phyloP scores from a whole-genome alignment of 192 early-diverging fungal genomes.

The Coemansia aciculifera region DNA sequence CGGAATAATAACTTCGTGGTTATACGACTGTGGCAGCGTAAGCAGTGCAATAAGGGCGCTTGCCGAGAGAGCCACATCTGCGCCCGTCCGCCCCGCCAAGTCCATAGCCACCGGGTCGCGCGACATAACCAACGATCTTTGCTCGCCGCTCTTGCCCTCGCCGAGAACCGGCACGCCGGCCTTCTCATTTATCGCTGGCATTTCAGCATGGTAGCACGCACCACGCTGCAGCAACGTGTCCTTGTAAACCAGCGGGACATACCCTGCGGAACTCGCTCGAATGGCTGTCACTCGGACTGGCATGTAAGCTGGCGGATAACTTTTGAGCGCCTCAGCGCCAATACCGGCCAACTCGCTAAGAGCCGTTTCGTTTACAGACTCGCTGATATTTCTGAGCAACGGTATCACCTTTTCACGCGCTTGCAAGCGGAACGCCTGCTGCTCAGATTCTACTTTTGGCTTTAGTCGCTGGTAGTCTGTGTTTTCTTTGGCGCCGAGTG shows the following conservation, averaged over 20 bases:
- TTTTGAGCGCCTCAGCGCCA: slow-evolving; percentile 6
- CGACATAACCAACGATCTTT: slow-evolving; percentile 16
- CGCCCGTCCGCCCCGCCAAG: slow-evolving; percentile 20
- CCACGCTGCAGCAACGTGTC: slow-evolving; percentile 44
- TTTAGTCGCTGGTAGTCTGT: slow-evolving; percentile 30
- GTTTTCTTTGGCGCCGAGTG: slow-evolving; percentile 14
- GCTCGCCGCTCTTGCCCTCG: not conserved
- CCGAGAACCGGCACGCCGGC: not conserved
- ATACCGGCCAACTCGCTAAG: not conserved
- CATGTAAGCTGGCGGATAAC: slow-evolving; percentile 26
- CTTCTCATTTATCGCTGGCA: not conserved
- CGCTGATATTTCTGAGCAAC: slow-evolving; percentile 10
- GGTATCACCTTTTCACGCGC: slow-evolving; percentile 25
- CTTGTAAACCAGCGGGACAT: slow-evolving; percentile 36
- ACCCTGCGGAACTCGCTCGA: slow-evolving; percentile 21
- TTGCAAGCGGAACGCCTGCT: slow-evolving; percentile 33
- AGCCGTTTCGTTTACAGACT: not conserved
- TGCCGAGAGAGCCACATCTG: slow-evolving; percentile 38
- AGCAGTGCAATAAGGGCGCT: slow-evolving; percentile 36
- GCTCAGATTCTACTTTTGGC: slow-evolving; percentile 33
- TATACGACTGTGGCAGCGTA: slow-evolving; percentile 35
- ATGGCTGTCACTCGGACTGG: slow-evolving; percentile 32
- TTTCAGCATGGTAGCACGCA: slow-evolving; percentile 15
- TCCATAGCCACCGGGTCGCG: slow-evolving; percentile 17
- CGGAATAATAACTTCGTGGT: slow-evolving; percentile 35